A percentile compares a stretch with the other conserved stretches of the same genome.
Conservation (phyloP, 352 stramenopile genomes). For the Aphanomyces astaci region DNA sequence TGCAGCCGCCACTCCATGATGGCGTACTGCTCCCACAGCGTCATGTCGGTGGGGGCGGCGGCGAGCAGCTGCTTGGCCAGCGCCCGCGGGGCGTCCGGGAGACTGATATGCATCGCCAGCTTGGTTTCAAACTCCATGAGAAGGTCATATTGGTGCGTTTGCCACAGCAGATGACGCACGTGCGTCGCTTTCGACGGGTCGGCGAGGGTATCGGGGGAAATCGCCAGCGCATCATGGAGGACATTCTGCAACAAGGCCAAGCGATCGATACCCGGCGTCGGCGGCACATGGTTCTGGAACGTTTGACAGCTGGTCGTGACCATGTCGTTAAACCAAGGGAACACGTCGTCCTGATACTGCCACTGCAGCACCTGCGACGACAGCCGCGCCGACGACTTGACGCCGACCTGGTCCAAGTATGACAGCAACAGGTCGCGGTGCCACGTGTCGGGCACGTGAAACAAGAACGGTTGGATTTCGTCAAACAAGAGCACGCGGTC, state of each 20-base stretch:
- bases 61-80: slow-evolving; percentile 10
- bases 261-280: neutral
- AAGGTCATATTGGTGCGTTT: neutral
- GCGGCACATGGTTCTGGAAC: neutral
- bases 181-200: neutral
- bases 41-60: neutral
- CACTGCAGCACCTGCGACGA: neutral
- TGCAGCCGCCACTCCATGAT: slow-evolving; percentile 39
- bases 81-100: neutral
- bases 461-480: slow-evolving; percentile 74
- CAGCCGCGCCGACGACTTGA: neutral
- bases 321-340: neutral
- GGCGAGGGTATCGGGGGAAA: neutral
- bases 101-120: neutral
- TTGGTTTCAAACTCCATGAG: slow-evolving; percentile 4
- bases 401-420: slow-evolving; percentile 34
- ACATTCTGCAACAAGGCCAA: neutral
- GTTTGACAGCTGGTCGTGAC: neutral
- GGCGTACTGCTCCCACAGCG: slow-evolving; percentile 33
- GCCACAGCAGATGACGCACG: neutral
- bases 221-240: neutral
- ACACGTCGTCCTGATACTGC: neutral
- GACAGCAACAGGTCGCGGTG: slow-evolving; percentile 37
- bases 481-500: slow-evolving; percentile 58
- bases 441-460: slow-evolving; percentile 34